Conservation (phyloP, 495 filamentous ascomycete genomes). For the Cenococcum geophilum region DNA sequence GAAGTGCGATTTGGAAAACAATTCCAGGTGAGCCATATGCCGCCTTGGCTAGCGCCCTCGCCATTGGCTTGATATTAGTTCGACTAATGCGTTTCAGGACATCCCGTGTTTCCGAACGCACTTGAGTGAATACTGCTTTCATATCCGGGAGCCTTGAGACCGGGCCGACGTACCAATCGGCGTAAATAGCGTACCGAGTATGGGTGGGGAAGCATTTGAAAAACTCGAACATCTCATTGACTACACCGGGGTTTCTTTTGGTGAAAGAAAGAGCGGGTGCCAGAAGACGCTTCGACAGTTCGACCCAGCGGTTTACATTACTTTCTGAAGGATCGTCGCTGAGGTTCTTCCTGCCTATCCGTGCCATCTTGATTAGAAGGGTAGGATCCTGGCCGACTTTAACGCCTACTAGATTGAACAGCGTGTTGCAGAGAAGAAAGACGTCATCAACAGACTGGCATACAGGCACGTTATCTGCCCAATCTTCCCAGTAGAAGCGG, state of each 20-base stretch:
- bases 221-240: conserved; percentile 77
- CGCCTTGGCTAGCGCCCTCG: conserved; percentile 77
- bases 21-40: conserved; percentile 82
- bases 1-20: conserved; percentile 79
- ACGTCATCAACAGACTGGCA: conserved; percentile 89
- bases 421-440: conserved; percentile 75
- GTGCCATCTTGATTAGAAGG: conserved; percentile 70
- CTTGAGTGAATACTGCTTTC: conserved; percentile 67
- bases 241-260: conserved; percentile 71
- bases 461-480: conserved; percentile 85
- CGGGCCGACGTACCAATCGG: conserved; percentile 63
- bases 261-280: conserved; percentile 79
- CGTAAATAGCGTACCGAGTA: conserved; percentile 80
- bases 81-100: conserved; percentile 79
- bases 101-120: conserved; percentile 68
- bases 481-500: conserved; percentile 95
- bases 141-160: conserved; percentile 56
- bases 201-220: conserved; percentile 70
- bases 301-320: conserved; percentile 69
- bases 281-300: conserved; percentile 73
- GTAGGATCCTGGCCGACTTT: conserved; percentile 78
- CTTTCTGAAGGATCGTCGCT: conserved; percentile 58
- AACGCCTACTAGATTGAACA: conserved; percentile 77
- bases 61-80: conserved; percentile 78
- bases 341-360: conserved; percentile 74